phyloP scores from a whole-genome alignment of 164 flowering plant genomes.

The Saururus chinensis region DNA sequence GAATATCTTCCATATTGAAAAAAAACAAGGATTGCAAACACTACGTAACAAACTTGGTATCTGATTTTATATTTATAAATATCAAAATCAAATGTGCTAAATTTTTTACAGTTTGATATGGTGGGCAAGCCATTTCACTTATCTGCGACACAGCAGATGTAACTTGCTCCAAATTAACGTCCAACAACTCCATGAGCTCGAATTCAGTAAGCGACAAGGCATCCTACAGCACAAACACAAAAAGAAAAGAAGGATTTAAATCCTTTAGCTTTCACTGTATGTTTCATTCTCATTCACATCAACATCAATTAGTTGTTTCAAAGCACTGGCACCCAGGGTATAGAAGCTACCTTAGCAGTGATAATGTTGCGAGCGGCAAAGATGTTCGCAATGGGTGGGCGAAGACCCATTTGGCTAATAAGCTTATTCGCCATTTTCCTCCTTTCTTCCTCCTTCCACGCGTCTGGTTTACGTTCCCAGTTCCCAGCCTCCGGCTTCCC shows the following conservation, averaged over 20 bases:
- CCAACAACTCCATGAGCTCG: constrained; percentile 78
- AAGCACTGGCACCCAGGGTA: too few relatives aligned
- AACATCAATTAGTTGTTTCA: too few relatives aligned
- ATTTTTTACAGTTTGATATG: constrained; percentile 51
- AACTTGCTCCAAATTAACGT: constrained; percentile 54
- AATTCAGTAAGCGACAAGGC: constrained; percentile 67
- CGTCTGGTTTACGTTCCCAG: too few relatives aligned
- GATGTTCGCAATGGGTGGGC: constrained; percentile 46
- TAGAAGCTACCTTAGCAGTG: constrained; percentile 63
- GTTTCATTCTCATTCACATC: too few relatives aligned
- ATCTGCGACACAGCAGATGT: constrained; percentile 47
- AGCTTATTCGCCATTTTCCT: constrained; percentile 59
- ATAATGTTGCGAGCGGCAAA: constrained; percentile 67
- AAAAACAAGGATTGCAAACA: too few relatives aligned
- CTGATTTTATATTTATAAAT: too few relatives aligned
- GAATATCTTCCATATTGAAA: not conserved
- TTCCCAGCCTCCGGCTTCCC: too few relatives aligned
- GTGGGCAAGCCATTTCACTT: constrained; percentile 56
- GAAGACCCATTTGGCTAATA: constrained; percentile 60
- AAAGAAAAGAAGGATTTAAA: not conserved
- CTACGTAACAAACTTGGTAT: too few relatives aligned
- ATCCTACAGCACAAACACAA: constrained; percentile 31
- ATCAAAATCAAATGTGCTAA: not conserved
- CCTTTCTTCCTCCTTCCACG: not conserved
- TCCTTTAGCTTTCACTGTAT: too few relatives aligned